Evolutionary conservation across 2,329 filamentous ascomycete genomes (phyloP).

Genomic region (Cytospora chrysosperma): DNA sequence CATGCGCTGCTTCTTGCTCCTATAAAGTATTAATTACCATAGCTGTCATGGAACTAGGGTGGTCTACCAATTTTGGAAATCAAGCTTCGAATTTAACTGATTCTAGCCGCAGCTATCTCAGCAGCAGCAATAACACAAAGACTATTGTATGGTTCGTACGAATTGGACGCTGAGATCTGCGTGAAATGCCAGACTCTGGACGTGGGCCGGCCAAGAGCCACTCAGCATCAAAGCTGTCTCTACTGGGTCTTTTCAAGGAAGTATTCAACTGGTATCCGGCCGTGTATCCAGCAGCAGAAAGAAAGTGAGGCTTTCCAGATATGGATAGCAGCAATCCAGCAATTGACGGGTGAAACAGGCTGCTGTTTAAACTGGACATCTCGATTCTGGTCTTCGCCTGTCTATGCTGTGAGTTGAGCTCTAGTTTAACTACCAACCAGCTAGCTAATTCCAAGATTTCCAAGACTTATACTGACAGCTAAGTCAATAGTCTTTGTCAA

Average conservation of each 20-base stretch:
- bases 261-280: slow-evolving; percentile 38
- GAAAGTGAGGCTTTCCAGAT: slow-evolving; percentile 27
- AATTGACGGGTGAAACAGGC: slow-evolving; percentile 25
- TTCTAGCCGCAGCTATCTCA: background rate
- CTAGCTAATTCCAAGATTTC: slow-evolving; percentile 1
- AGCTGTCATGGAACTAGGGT: background rate
- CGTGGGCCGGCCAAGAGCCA: background rate
- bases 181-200: background rate
- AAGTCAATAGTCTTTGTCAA: slow-evolving; percentile 34
- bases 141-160: background rate
- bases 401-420: slow-evolving; percentile 35
- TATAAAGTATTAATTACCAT: background rate
- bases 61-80: background rate
- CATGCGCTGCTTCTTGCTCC: background rate
- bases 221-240: slow-evolving; percentile 18
- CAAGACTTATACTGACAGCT: background rate
- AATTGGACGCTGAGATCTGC: background rate
- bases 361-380: slow-evolving; percentile 35
- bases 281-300: slow-evolving; percentile 33
- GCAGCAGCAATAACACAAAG: background rate
- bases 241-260: slow-evolving; percentile 32
- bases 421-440: no score
- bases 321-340: background rate
- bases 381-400: slow-evolving; percentile 35
- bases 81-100: no score